These are phyloP conservation scores for Trametes sp. DNA, from an alignment of 1,284 basidiomycete genomes.

Conservation along the genomic window DNA sequence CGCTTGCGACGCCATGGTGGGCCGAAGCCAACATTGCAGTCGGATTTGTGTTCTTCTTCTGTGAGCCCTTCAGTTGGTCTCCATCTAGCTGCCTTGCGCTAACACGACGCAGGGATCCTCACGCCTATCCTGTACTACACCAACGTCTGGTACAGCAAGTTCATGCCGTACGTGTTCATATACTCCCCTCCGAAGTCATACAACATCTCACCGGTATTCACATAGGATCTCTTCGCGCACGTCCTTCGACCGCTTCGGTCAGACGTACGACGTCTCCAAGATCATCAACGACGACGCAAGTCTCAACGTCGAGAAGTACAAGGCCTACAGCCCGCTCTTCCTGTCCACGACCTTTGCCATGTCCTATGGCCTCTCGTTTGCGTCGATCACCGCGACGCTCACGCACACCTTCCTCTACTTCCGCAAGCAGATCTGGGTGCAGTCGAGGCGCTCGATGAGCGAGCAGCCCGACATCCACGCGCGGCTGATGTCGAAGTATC, in stretches of 20 bases:
- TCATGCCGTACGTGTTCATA: conserved; percentile 52
- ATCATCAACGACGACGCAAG: conserved; percentile 61
- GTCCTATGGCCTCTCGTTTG: conserved; percentile 69
- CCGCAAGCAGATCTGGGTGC: conserved; percentile 78
- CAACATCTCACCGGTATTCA: background rate
- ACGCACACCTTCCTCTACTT: conserved; percentile 86
- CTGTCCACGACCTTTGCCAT: conserved; percentile 75
- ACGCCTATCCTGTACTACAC: conserved; percentile 64
- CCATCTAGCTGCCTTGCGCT: conserved; percentile 41
- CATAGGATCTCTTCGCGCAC: conserved; percentile 59
- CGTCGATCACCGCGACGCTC: conserved; percentile 63
- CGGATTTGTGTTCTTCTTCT: conserved; percentile 66
- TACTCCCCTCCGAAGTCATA: background rate
- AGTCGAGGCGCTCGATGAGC: conserved; percentile 65
- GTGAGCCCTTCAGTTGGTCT: conserved; percentile 44
- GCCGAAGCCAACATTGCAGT: conserved; percentile 62
- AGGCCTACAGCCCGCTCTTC: conserved; percentile 65
- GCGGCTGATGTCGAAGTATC: conserved; percentile 82
- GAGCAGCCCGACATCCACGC: conserved; percentile 90
- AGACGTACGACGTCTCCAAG: conserved; percentile 61
- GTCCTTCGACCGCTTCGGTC: conserved; percentile 65
- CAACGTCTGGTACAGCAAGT: conserved; percentile 49
- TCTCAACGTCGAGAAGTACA: conserved; percentile 60
- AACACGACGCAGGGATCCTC: conserved; percentile 62
- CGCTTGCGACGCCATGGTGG: conserved; percentile 67